Evolutionary conservation across 805 yeast genomes (phyloP).

Genomic region (Cyberlindnera xishuangbannaensis): DNA sequence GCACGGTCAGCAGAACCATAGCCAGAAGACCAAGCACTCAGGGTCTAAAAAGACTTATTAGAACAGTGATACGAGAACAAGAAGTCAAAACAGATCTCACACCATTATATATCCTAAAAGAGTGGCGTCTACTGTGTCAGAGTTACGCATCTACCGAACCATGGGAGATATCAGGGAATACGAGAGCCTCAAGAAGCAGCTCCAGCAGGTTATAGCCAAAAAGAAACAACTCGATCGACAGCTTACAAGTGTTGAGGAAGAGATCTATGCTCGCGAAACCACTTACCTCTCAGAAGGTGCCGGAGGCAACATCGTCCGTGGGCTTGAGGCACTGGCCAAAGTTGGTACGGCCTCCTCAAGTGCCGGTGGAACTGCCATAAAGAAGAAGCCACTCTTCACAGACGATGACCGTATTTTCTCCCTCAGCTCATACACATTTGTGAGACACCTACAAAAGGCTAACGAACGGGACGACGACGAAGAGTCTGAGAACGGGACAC

Average conservation of each 20-base stretch:
- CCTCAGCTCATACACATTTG: conserved; percentile 63
- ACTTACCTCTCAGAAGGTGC: conserved; percentile 67
- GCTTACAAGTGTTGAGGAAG: conserved; percentile 63
- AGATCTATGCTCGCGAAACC: conserved; percentile 71
- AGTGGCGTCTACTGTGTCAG: neutral
- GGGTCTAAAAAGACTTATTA: too few relatives aligned
- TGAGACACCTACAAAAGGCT: conserved; percentile 53
- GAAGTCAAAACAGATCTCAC: too few relatives aligned
- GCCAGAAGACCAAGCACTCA: too few relatives aligned
- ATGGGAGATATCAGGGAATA: conserved; percentile 40
- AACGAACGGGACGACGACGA: conserved; percentile 30
- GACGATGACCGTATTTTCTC: conserved; percentile 82
- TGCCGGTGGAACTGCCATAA: conserved; percentile 8
- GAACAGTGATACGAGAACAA: too few relatives aligned
- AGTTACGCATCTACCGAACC: neutral
- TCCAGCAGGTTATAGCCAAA: conserved; percentile 55
- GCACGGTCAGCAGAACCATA: too few relatives aligned
- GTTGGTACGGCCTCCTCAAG: too few relatives aligned
- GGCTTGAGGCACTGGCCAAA: conserved; percentile 70
- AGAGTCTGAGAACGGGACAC: too few relatives aligned
- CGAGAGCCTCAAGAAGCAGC: conserved; percentile 57
- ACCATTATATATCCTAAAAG: too few relatives aligned
- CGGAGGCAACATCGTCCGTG: conserved; percentile 80
- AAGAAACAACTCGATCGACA: conserved; percentile 63
- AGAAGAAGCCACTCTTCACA: conserved; percentile 42